Evolutionary conservation across 495 filamentous ascomycete species (phyloP).

Genomic region (Polyplosphaeria fusca): DNA sequence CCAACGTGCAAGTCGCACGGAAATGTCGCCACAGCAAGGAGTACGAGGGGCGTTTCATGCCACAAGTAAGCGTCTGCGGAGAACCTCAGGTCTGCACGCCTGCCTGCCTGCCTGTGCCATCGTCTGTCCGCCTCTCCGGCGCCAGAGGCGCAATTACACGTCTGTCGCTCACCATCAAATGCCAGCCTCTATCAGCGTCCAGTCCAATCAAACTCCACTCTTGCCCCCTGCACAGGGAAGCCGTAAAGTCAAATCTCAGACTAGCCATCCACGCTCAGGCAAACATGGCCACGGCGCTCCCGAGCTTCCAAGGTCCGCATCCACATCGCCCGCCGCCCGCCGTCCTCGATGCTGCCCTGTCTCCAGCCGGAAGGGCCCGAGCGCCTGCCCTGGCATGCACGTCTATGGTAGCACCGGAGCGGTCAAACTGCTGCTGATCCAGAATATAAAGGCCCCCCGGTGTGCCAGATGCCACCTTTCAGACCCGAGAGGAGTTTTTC

Average conservation of each 20-base stretch:
- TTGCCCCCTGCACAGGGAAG: background rate
- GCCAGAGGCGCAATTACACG: no score
- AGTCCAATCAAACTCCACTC: background rate
- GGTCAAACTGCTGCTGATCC: background rate
- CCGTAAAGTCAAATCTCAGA: background rate
- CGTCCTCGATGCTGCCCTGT: background rate
- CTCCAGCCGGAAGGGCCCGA: background rate
- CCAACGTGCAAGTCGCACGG: background rate
- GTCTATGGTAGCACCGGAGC: background rate
- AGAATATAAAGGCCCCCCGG: slow-evolving; percentile 5
- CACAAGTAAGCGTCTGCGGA: background rate
- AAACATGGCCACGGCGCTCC: background rate
- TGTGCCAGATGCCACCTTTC: background rate
- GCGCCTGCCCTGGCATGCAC: background rate
- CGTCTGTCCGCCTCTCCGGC: background rate
- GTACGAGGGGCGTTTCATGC: background rate
- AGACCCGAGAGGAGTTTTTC: background rate
- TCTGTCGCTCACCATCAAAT: background rate
- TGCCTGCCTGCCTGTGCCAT: background rate
- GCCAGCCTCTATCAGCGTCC: background rate
- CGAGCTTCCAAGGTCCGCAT: background rate
- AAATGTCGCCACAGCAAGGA: background rate
- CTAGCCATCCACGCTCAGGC: background rate
- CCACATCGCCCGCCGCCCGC: background rate
- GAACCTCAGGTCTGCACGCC: background rate